A percentile compares a stretch with the other conserved stretches of the same genome.
These are phyloP conservation scores for Hebeloma cylindrosporum DNA, from an alignment of 768 basidiomycete species.

Conservation along the genomic window DNA sequence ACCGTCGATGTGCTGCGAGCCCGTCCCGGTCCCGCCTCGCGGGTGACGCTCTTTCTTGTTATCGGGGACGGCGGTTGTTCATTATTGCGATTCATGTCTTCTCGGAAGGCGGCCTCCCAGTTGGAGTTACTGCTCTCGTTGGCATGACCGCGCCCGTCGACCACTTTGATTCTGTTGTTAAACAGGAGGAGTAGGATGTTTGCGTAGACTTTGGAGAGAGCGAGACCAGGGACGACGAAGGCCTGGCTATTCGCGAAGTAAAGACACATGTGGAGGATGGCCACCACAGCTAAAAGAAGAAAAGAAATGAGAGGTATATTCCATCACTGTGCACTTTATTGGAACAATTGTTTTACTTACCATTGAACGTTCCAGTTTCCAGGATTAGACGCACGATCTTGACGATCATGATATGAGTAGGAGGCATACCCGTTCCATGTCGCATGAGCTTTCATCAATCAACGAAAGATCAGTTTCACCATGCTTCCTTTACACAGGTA, in stretches of 20 bases:
- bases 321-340: neutral
- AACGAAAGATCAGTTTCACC: neutral
- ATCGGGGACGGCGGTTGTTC: neutral
- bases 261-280: conserved; percentile 27
- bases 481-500: neutral
- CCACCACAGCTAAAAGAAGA: conserved; percentile 19
- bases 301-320: neutral
- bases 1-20: conserved; percentile 13
- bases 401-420: conserved; percentile 29
- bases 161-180: conserved; percentile 26
- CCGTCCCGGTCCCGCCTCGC: neutral
- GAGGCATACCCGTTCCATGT: conserved; percentile 26
- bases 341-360: conserved; percentile 13
- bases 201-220: conserved; percentile 30
- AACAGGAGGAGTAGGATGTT: conserved; percentile 32
- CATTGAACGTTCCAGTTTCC: conserved; percentile 32
- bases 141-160: conserved; percentile 1
- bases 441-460: conserved; percentile 23
- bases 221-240: conserved; percentile 27
- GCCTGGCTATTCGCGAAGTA: conserved; percentile 24
- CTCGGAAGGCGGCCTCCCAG: no score
- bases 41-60: neutral
- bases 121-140: conserved; percentile 5
- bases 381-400: conserved; percentile 28
- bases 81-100: conserved; percentile 1